Evolutionary conservation across 176 grass and related monocot genomes (phyloP).

Genomic region (Pontederia crassipes): DNA sequence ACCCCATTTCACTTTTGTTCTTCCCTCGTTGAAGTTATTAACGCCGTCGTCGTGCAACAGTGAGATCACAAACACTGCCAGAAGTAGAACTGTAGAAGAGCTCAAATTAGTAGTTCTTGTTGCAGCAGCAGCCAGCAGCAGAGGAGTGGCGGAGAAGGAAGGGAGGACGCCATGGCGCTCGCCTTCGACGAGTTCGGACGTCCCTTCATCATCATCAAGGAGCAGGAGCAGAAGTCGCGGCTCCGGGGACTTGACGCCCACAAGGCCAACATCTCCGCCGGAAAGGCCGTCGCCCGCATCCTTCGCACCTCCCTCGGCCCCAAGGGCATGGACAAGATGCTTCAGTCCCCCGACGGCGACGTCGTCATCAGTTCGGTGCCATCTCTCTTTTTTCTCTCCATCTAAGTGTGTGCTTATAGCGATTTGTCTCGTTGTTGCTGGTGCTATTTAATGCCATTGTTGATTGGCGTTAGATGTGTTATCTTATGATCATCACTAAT

Average conservation of each 20-base stretch:
- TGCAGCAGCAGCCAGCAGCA: not conserved
- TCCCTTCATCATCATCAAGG: slow-evolving; percentile 56
- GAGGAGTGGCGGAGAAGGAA: not conserved
- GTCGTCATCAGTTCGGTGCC: slow-evolving; percentile 45
- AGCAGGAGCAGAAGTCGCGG: slow-evolving; percentile 60
- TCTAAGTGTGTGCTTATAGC: slow-evolving; percentile 6
- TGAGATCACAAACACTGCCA: too few relatives aligned
- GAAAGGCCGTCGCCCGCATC: slow-evolving; percentile 49
- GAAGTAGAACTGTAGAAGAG: too few relatives aligned
- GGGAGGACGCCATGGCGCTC: slow-evolving; percentile 37
- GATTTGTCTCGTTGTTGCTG: not conserved
- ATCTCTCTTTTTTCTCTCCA: not conserved
- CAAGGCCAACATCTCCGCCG: slow-evolving; percentile 66
- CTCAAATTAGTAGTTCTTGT: too few relatives aligned
- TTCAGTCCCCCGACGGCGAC: slow-evolving; percentile 69
- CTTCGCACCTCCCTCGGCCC: slow-evolving; percentile 63
- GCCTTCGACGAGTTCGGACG: slow-evolving; percentile 68
- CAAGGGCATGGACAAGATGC: slow-evolving; percentile 88
- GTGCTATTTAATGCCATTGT: not conserved
- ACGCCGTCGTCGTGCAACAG: too few relatives aligned
- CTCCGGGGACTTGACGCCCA: slow-evolving; percentile 63
- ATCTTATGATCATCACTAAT: too few relatives aligned
- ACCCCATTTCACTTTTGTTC: too few relatives aligned
- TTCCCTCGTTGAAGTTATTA: too few relatives aligned
- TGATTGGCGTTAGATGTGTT: too few relatives aligned